A percentile compares a stretch with the other conserved stretches of the same genome.
These are phyloP conservation scores for Gracilaria vermiculophylla DNA, from an alignment of 23 red algal species.

Conservation along the genomic window DNA sequence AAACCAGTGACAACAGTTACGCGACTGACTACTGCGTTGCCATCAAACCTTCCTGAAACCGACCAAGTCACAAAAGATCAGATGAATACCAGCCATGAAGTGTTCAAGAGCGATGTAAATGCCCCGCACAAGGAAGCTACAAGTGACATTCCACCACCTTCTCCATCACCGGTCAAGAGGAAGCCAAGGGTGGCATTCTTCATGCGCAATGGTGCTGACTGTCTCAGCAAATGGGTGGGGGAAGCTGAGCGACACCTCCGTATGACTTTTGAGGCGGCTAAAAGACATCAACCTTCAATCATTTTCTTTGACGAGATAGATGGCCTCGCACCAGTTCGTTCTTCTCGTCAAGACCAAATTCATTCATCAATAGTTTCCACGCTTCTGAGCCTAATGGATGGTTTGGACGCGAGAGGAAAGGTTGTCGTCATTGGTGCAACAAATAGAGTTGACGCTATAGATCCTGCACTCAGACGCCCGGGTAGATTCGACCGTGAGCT, in stretches of 20 bases:
- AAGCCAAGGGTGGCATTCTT: constrained; percentile 89
- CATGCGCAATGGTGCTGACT: constrained; percentile 98
- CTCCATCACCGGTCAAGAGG: not conserved
- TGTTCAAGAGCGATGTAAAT: not conserved
- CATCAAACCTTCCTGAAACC: not conserved
- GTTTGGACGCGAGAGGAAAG: constrained; percentile 78
- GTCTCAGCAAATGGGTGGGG: constrained; percentile 98
- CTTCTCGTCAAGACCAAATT: constrained; percentile 84
- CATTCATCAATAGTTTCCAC: constrained; percentile 94
- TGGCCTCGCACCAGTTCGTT: constrained; percentile 89
- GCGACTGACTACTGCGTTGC: not conserved
- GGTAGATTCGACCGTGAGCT: constrained; percentile 96
- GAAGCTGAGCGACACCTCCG: constrained; percentile 93
- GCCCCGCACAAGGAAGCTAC: not conserved
- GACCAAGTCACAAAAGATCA: not conserved
- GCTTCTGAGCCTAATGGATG: constrained; percentile 93
- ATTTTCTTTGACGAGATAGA: constrained; percentile 99
- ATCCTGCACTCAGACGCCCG: constrained; percentile 90
- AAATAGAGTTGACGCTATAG: constrained; percentile 93
- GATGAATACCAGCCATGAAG: not conserved
- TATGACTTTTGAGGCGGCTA: constrained; percentile 88
- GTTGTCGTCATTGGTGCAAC: constrained; percentile 97
- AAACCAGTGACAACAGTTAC: not conserved
- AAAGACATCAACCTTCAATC: constrained; percentile 83
- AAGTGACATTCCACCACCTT: not conserved